Conservation (phyloP, 352 stramenopile species). For the Globisporangium lucens region DNA sequence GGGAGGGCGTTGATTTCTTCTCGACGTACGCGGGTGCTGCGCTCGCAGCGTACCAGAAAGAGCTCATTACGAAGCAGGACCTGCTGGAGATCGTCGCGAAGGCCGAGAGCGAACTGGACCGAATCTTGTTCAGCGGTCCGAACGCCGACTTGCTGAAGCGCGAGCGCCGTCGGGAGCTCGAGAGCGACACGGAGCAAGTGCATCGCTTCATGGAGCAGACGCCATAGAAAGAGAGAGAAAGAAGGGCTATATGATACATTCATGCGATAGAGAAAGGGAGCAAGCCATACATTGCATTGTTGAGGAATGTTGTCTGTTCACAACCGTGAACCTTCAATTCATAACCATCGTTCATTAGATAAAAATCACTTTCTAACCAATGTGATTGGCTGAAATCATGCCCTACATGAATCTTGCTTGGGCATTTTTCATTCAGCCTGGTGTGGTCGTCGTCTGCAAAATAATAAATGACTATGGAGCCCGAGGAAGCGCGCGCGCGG, state of each 20-base stretch:
- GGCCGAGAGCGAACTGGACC: constrained; percentile 45
- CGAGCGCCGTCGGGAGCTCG: constrained; percentile 36
- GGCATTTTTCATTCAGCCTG: not conserved
- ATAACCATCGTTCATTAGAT: not conserved
- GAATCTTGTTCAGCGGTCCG: constrained; percentile 43
- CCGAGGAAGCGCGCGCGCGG: constrained; percentile 38
- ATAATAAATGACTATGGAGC: constrained; percentile 24
- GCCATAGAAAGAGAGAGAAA: not conserved
- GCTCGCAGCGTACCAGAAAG: constrained; percentile 51
- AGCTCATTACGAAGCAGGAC: constrained; percentile 51
- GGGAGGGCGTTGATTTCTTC: constrained; percentile 75
- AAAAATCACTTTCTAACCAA: not conserved
- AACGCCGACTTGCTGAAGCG: constrained; percentile 37
- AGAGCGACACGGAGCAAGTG: constrained; percentile 40
- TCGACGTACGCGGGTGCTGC: constrained; percentile 64
- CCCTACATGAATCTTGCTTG: not conserved
- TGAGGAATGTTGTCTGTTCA: not conserved
- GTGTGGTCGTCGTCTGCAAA: not conserved
- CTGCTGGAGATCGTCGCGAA: constrained; percentile 37
- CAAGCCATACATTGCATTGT: not conserved
- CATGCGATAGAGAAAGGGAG: constrained; percentile 5
- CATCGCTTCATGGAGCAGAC: constrained; percentile 5
- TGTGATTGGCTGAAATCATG: constrained; percentile 6
- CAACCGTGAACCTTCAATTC: not conserved
- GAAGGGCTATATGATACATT: not conserved